These are phyloP conservation scores for Solanum stenotomum DNA, from an alignment of 257 asterid species.

Conservation along the genomic window DNA sequence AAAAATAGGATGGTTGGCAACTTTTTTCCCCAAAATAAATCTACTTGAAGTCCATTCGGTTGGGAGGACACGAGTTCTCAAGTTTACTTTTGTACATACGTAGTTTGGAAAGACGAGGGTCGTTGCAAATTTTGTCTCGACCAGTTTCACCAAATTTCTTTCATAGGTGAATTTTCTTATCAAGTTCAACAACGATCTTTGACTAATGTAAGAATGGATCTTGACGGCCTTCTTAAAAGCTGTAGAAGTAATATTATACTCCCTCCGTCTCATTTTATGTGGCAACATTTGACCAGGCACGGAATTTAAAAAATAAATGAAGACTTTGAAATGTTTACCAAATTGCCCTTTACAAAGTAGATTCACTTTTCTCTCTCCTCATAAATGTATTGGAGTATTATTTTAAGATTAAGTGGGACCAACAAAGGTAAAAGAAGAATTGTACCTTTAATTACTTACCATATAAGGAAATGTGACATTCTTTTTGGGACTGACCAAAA, in stretches of 20 bases:
- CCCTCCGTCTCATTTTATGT: no score
- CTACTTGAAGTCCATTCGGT: not conserved
- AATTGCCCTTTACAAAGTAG: no score
- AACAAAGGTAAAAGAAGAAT: no score
- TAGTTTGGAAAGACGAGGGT: not conserved
- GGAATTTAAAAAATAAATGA: no score
- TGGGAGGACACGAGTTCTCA: not conserved
- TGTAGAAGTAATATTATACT: not conserved
- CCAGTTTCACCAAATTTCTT: not conserved
- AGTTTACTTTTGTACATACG: not conserved
- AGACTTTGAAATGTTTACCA: no score
- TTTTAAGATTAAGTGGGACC: no score
- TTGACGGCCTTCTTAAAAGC: not conserved
- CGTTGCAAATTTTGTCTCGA: not conserved
- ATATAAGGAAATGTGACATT: no score
- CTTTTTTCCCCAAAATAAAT: not conserved
- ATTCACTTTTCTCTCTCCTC: no score
- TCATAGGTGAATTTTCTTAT: not conserved
- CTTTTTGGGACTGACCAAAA: no score
- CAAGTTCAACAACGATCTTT: not conserved
- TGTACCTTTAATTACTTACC: no score
- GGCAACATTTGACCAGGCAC: no score
- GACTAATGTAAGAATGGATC: not conserved
- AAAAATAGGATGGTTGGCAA: not conserved
- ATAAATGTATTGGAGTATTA: no score